Conservation (phyloP, 805 yeast species). For the Starmerella asiatica region DNA sequence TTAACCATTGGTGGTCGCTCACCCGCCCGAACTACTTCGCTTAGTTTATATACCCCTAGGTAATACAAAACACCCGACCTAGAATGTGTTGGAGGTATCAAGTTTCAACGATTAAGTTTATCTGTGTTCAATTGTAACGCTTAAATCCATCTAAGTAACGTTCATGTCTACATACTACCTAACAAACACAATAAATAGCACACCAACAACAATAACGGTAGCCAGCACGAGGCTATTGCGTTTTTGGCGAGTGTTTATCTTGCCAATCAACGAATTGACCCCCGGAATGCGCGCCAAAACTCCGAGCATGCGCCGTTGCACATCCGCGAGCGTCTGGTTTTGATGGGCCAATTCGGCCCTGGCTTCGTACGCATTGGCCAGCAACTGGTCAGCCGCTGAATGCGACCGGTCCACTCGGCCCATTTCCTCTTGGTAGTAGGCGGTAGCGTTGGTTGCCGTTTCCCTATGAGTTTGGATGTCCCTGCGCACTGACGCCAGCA, state of each 20-base stretch:
- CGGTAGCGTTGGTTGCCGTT: constrained; percentile 2
- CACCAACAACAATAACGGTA: constrained; percentile 54
- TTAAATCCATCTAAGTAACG: no score
- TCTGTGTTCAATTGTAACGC: no score
- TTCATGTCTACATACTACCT: no score
- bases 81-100: no score
- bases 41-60: constrained; percentile 6
- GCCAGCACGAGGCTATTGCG: constrained; percentile 82
- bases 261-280: constrained; percentile 54
- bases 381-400: constrained; percentile 60
- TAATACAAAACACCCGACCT: neutral
- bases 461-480: constrained; percentile 60
- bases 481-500: constrained; percentile 59
- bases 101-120: no score
- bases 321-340: constrained; percentile 45
- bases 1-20: constrained; percentile 20
- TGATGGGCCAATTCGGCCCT: constrained; percentile 73
- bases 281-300: constrained; percentile 70
- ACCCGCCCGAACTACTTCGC: constrained; percentile 22
- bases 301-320: constrained; percentile 49
- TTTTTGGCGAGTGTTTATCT: constrained; percentile 77
- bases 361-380: constrained; percentile 78
- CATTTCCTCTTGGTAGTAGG: constrained; percentile 66
- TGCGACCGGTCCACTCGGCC: constrained; percentile 60
- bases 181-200: constrained; percentile 49